These are phyloP conservation scores for Claviceps sp. DNA, from an alignment of 2,329 filamentous ascomycete genomes.

Conservation along the genomic window DNA sequence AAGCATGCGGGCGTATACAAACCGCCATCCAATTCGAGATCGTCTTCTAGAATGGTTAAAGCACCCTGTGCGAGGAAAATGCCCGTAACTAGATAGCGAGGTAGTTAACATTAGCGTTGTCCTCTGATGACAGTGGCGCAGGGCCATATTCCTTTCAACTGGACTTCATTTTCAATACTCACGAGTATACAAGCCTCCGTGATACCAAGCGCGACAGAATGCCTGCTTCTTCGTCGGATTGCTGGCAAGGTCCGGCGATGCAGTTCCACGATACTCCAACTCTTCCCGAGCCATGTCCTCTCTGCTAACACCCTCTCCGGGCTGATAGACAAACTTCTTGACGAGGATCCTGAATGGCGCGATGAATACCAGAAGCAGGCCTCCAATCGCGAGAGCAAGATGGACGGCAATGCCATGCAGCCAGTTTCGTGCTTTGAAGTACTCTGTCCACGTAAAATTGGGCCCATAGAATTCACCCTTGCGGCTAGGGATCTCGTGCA, in stretches of 20 bases:
- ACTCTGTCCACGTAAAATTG: slow-evolving; percentile 47
- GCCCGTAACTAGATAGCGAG: slow-evolving; percentile 42
- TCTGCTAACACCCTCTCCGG: slow-evolving; percentile 39
- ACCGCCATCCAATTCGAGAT: slow-evolving; percentile 48
- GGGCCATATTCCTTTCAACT: background rate
- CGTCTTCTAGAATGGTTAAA: slow-evolving; percentile 49
- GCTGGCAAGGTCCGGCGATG: slow-evolving; percentile 40
- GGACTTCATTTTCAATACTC: slow-evolving; percentile 19
- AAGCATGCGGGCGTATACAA: slow-evolving; percentile 60
- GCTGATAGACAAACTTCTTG: slow-evolving; percentile 32
- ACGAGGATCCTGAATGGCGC: slow-evolving; percentile 32
- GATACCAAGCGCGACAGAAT: slow-evolving; percentile 38
- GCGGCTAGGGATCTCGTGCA: slow-evolving; percentile 30
- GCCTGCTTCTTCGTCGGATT: slow-evolving; percentile 32
- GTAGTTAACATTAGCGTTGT: background rate
- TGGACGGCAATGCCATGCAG: slow-evolving; percentile 37
- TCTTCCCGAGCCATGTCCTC: slow-evolving; percentile 44
- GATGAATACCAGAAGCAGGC: slow-evolving; percentile 29
- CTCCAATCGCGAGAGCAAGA: slow-evolving; percentile 29
- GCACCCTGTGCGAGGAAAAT: slow-evolving; percentile 51
- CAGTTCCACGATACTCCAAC: slow-evolving; percentile 51
- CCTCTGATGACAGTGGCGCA: background rate
- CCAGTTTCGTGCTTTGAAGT: slow-evolving; percentile 35
- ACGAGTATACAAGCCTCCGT: slow-evolving; percentile 54
- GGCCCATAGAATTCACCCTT: slow-evolving; percentile 41